Percentiles rank a stretch among this genome's conserved stretches.
Conservation (phyloP, 768 basidiomycete species). For the Candolleomyces aberdarensis region DNA sequence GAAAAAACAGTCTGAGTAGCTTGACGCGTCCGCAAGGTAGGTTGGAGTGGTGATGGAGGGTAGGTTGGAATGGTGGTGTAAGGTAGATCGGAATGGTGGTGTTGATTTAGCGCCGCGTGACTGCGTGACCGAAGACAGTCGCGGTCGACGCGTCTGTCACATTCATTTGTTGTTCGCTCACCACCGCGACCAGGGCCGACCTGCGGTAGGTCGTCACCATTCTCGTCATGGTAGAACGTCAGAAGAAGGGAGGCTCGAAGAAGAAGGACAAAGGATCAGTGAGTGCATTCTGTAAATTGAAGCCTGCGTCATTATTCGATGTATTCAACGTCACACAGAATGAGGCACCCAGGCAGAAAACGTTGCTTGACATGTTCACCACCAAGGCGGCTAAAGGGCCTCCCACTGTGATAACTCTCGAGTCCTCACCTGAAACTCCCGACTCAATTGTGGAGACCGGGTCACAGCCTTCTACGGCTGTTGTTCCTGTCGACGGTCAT, state of each 20-base stretch:
- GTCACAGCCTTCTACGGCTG: not conserved
- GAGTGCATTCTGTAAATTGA: not conserved
- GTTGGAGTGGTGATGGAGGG: too few relatives aligned
- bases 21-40: too few relatives aligned
- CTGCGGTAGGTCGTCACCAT: too few relatives aligned
- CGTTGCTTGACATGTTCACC: constrained; percentile 37
- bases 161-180: not conserved
- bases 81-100: not conserved
- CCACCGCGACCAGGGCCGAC: not conserved
- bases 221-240: not conserved
- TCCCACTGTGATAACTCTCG: not conserved
- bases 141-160: not conserved
- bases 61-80: too few relatives aligned
- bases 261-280: not conserved
- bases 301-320: not conserved
- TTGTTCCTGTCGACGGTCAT: not conserved
- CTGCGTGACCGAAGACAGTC: not conserved
- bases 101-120: not conserved
- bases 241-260: not conserved
- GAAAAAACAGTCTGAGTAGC: too few relatives aligned
- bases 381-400: constrained; percentile 14
- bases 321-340: not conserved
- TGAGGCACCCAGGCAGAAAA: constrained; percentile 30
- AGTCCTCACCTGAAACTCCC: not conserved
- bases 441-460: not conserved